Conservation (phyloP, 768 basidiomycete species). For the Pleurotus tuoliensis region DNA sequence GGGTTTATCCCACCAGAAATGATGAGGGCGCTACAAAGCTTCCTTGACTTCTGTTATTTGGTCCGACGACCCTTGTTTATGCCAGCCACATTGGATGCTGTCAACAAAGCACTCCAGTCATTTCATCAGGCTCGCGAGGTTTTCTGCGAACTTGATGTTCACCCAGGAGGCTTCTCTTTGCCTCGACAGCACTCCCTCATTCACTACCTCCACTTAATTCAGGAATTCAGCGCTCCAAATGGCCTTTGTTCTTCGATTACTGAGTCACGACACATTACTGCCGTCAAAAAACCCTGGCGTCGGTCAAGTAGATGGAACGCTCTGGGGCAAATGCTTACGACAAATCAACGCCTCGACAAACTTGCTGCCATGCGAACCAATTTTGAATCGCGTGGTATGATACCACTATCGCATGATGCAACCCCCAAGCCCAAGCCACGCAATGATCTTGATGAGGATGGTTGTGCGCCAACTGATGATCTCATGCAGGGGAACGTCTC, state of each 20-base stretch:
- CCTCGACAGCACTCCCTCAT: conserved; percentile 16
- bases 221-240: conserved; percentile 16
- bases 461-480: too few relatives aligned
- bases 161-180: conserved; percentile 12
- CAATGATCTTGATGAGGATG: too few relatives aligned
- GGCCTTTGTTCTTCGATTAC: conserved; percentile 20
- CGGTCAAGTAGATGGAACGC: conserved; percentile 17
- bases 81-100: too few relatives aligned
- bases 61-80: conserved; percentile 8
- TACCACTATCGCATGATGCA: background rate
- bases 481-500: too few relatives aligned
- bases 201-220: conserved; percentile 14
- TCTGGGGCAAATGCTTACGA: conserved; percentile 18
- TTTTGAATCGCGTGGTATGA: conserved; percentile 16
- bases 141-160: conserved; percentile 10
- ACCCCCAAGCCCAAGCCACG: too few relatives aligned
- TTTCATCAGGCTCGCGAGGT: conserved; percentile 15
- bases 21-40: conserved; percentile 13
- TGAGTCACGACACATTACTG: conserved; percentile 21
- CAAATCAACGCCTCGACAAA: conserved; percentile 18
- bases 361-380: conserved; percentile 14
- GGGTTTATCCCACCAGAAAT: conserved; percentile 14
- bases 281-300: conserved; percentile 20
- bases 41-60: conserved; percentile 22
- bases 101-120: conserved; percentile 1